Evolutionary conservation across 495 filamentous ascomycete species (phyloP), one percentile per base, ranked within the genome.

Genomic region (Chaetomidium leptoderma): DNA sequence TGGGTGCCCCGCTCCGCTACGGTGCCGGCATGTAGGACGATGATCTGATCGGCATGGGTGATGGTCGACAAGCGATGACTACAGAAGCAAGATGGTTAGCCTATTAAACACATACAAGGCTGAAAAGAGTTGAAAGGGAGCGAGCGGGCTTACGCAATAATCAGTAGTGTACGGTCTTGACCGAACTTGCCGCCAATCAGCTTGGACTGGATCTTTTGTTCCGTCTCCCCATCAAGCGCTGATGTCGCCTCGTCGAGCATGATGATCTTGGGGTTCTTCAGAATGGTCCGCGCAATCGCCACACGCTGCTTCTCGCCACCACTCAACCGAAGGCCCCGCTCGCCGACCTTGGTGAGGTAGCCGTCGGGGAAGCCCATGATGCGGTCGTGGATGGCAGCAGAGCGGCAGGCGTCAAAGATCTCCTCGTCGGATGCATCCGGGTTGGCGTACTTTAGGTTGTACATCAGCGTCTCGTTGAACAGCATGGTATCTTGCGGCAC

Each of bases 231-330:
- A 61, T 98, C 93, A 17, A 98, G 79, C 3, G 93, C 93, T 32
- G 93, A 95, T 0, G 93, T 98, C 7, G 93, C 93, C 72, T 98
- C 93, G 67, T 98, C 93, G 16, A 98, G 76, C 67, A 98, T 87
- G 69, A 98, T 97, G 61, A 98, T 92, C 36, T 88, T 88, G 17
- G 93, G 93, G 63, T 96, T 87, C 72, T 98, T 98, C 51, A 98
- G 77, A 55, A 98, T 96, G 13, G 93, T 96, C 40, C 93, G 86
- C 44, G 93, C 95, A 67, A 98, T 98, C 9, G 93, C 93, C 39
- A 97, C 90, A 30, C 93, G 88, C 72, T 98, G 93, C 72, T 96
- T 96, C 74, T 98, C 93, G 35, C 93, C 93, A 19, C 93, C 93
- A 48, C 90, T 95, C 9, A 98, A 82, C 8, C 92, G 86, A 13